Percentiles rank a stretch among this genome's conserved stretches.
phyloP scores from a whole-genome alignment of 306 rosid genomes.

The Hippophae rhamnoides region DNA sequence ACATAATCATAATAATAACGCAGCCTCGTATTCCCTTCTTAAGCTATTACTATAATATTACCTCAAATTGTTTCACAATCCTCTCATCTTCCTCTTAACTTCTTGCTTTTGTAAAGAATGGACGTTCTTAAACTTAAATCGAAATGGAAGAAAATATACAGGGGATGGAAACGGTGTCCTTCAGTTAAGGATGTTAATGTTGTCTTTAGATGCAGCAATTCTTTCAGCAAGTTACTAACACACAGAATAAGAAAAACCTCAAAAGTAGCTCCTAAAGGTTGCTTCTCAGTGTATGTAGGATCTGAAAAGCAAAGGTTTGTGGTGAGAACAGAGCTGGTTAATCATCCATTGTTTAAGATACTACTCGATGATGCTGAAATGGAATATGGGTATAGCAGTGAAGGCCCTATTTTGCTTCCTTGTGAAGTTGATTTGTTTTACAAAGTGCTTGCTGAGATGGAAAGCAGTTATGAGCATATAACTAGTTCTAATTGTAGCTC shows the following conservation, averaged over 20 bases:
- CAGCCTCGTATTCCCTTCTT: not conserved
- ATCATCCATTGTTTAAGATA: conserved; percentile 48
- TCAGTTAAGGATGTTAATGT: conserved; percentile 3
- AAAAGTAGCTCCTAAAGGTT: conserved; percentile 35
- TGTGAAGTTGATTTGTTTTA: conserved; percentile 48
- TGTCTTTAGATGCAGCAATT: not conserved
- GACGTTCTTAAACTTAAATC: conserved; percentile 20
- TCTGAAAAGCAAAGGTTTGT: conserved; percentile 36
- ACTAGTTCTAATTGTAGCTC: not conserved
- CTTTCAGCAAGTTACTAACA: too few species aligned
- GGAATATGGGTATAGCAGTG: conserved; percentile 45
- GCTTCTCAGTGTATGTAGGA: conserved; percentile 55
- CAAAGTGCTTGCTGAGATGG: conserved; percentile 48
- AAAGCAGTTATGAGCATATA: conserved; percentile 5
- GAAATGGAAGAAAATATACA: conserved; percentile 27
- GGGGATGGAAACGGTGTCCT: conserved; percentile 32
- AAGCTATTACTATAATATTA: too few species aligned
- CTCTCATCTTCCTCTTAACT: not conserved
- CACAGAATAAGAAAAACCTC: not conserved
- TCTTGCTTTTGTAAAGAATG: conserved; percentile 14
- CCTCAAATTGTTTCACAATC: not conserved
- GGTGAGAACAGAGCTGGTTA: conserved; percentile 33
- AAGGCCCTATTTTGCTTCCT: conserved; percentile 70
- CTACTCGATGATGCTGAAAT: conserved; percentile 54
- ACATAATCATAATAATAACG: not conserved